phyloP scores from a whole-genome alignment of 1,139 yeast species.

The Nakaseomyces uthaithaninus region DNA sequence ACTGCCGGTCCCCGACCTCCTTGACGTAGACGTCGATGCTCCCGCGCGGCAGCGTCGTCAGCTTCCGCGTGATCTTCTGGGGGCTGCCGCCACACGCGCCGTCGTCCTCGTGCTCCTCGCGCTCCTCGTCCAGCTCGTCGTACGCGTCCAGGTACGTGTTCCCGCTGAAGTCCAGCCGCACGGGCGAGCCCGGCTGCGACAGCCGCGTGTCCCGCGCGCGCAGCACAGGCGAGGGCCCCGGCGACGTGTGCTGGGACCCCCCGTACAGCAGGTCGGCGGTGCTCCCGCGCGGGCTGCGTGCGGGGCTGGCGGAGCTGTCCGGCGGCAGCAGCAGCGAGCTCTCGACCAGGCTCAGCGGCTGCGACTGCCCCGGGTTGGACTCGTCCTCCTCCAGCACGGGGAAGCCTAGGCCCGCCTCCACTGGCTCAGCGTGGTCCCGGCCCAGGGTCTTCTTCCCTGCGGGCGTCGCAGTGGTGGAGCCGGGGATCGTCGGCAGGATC shows the following conservation, averaged over 20 bases:
- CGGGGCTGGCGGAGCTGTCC: background rate
- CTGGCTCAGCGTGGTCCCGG: too few species aligned
- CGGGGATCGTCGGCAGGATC: constrained; percentile 23
- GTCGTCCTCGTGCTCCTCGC: constrained; percentile 1
- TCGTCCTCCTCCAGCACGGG: too few species aligned
- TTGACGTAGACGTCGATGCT: constrained; percentile 79
- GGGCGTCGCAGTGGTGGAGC: constrained; percentile 22
- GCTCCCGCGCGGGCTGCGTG: background rate
- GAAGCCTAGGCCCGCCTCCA: too few species aligned
- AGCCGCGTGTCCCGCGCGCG: constrained; percentile 3
- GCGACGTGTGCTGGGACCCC: background rate
- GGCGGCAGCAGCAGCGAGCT: constrained; percentile 3
- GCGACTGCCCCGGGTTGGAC: background rate
- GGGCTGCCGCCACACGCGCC: too few species aligned
- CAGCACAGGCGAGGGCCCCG: constrained; percentile 4
- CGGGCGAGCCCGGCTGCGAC: constrained; percentile 6
- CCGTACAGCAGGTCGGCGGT: too few species aligned
- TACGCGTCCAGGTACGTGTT: constrained; percentile 5
- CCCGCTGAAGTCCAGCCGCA: constrained; percentile 1
- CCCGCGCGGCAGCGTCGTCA: constrained; percentile 82
- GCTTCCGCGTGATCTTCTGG: constrained; percentile 32
- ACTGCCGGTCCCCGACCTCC: constrained; percentile 45
- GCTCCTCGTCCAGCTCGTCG: background rate
- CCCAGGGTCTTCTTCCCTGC: constrained; percentile 11
- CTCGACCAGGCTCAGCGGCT: background rate